Base-by-base conservation (phyloP, 805 yeast genomes). In the Cyberlindnera suaveolens region DNA sequence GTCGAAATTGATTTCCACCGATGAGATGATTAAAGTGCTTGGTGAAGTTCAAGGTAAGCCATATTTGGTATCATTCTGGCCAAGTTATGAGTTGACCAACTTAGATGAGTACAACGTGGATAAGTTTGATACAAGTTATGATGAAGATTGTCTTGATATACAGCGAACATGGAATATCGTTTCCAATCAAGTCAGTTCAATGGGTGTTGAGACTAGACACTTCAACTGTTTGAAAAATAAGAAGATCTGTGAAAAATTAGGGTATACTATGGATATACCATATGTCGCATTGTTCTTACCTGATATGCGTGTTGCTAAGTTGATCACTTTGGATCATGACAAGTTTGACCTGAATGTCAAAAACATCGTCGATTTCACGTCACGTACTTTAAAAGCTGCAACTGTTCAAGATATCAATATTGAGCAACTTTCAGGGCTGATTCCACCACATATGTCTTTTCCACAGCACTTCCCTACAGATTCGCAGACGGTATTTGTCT, bases 11-110 rank as follows among this genome's bases (percentile, higher is more conserved):
- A 50, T 77, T 18, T 58, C 65, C 27, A 64, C 71, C 1, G 68
- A 66, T 40, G 66, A 70, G 13, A 55, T 82, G 52, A 44, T 78
- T 36, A 60, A 68, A 13, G 51, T 80, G 5, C 63, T 82, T 9
- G 74, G 74, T 0, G 54, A 55, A 9, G 67, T 72, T 15, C 56
- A 56, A 6, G 57, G 62, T 1, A 62, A 64, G 23, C 85, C 91
- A 2, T 61, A 67, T 42, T 63, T 85, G 48, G 69, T 85, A 4
- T 72, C 85, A 14, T 79, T 85, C 46, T 83, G 84, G 77, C 89
- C 90, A 3, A 62, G 79, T 3, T 60, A 70, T 5, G 67, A 70
- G 37, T 60, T 72, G 26, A 49, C 56, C 3, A 64, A 61, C 33
- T 60, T 70, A 30, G 64, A 65, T 40, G 53, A 49, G 6, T 45